Percentiles rank a stretch among this genome's conserved stretches.
Evolutionary conservation across 169 alveolate species (phyloP).

Genomic region (Plasmodium knowlesi): DNA sequence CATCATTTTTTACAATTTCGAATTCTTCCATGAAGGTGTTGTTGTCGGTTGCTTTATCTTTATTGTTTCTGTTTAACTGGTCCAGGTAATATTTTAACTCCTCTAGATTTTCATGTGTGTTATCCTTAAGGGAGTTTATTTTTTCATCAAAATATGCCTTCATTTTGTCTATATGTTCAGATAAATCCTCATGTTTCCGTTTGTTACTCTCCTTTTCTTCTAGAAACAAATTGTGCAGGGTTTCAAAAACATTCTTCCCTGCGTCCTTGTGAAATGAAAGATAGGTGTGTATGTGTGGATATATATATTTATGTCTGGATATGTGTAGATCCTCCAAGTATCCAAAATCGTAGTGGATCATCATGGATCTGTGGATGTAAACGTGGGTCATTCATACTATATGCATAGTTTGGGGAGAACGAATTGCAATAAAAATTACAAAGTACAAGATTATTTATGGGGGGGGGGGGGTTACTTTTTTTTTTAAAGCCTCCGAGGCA

Average conservation of each 20-base stretch:
- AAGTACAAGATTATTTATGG: neutral
- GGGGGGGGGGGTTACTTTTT: constrained; percentile 18
- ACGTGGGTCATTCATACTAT: neutral
- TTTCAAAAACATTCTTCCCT: constrained; percentile 64
- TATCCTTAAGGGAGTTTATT: constrained; percentile 65
- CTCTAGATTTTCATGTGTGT: constrained; percentile 67
- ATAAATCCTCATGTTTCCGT: constrained; percentile 40
- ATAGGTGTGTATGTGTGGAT: neutral
- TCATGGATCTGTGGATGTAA: neutral
- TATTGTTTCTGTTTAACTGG: constrained; percentile 53
- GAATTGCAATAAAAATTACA: neutral
- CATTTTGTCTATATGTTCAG: constrained; percentile 60
- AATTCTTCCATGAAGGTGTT: constrained; percentile 29
- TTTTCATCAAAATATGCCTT: constrained; percentile 71
- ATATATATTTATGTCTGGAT: too few relatives aligned
- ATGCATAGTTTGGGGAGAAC: neutral
- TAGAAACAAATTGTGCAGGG: constrained; percentile 42
- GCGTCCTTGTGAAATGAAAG: constrained; percentile 2
- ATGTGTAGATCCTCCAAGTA: neutral
- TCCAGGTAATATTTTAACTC: constrained; percentile 70
- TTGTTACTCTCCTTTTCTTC: constrained; percentile 58
- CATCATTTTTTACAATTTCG: constrained; percentile 25
- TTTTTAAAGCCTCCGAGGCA: constrained; percentile 13
- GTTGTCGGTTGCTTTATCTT: constrained; percentile 25
- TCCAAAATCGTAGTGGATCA: neutral